Percentiles rank a stretch among this genome's conserved stretches.
These are phyloP conservation scores for Aegilops tauschii DNA, from an alignment of 176 grass and related monocot species.

Conservation along the genomic window DNA sequence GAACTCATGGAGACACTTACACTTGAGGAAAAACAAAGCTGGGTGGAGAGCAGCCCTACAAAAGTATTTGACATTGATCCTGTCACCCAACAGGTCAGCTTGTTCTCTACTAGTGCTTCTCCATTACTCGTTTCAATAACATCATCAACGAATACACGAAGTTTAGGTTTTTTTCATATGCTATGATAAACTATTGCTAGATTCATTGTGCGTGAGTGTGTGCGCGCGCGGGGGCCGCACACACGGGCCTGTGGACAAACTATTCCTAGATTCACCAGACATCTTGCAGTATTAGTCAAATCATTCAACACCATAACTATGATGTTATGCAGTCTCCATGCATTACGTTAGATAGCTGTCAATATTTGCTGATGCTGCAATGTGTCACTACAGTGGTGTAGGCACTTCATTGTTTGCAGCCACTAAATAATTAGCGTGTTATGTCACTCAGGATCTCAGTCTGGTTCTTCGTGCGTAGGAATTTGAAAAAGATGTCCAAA, in stretches of 20 bases:
- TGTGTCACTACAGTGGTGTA: not conserved
- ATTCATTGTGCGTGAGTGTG: not conserved
- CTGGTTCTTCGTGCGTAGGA: too few relatives aligned
- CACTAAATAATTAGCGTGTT: too few relatives aligned
- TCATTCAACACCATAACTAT: not conserved
- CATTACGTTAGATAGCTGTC: not conserved
- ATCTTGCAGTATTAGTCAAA: not conserved
- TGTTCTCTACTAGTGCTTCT: constrained; percentile 20
- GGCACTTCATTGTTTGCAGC: too few relatives aligned
- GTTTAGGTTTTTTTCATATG: not conserved
- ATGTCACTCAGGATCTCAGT: too few relatives aligned
- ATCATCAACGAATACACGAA: not conserved
- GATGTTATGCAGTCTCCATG: not conserved
- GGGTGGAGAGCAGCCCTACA: constrained; percentile 93
- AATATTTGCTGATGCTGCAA: not conserved
- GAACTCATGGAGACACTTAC: constrained; percentile 84
- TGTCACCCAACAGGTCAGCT: constrained; percentile 67
- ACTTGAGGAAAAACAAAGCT: constrained; percentile 69
- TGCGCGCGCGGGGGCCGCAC: too few relatives aligned
- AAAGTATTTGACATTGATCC: constrained; percentile 79
- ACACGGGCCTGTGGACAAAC: not conserved
- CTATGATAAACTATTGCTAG: not conserved
- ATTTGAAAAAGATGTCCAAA: too few relatives aligned
- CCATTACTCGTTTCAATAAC: not conserved
- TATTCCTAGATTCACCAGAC: not conserved